These are phyloP conservation scores for Gnetum montanum DNA, from an alignment of 75 land plant species.

Conservation along the genomic window DNA sequence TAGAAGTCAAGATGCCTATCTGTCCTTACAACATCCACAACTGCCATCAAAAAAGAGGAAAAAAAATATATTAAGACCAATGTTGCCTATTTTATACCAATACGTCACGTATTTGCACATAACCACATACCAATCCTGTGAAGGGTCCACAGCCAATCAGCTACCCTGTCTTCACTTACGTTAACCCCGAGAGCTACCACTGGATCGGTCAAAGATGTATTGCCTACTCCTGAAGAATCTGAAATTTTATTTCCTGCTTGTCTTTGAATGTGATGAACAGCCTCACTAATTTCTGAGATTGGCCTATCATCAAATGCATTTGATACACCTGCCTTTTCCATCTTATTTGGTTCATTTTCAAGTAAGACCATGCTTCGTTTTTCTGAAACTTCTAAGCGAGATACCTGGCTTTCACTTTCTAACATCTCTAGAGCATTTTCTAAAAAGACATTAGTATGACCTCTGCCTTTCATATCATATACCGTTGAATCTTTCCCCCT, in stretches of 20 bases:
- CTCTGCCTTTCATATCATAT: neutral
- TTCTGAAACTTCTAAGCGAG: neutral
- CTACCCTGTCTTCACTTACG: slow-evolving; percentile 46
- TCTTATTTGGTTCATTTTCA: neutral
- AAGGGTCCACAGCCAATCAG: slow-evolving; percentile 93
- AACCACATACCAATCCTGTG: slow-evolving; percentile 68
- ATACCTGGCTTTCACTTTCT: neutral
- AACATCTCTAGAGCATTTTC: no score
- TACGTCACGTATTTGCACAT: neutral
- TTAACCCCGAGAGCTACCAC: slow-evolving; percentile 14
- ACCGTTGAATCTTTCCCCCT: neutral
- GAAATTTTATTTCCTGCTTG: slow-evolving; percentile 26
- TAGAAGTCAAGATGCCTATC: slow-evolving; percentile 86
- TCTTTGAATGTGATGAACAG: slow-evolving; percentile 7
- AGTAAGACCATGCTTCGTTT: neutral
- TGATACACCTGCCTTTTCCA: neutral
- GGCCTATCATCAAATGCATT: slow-evolving; percentile 15
- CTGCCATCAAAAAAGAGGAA: slow-evolving; percentile 23
- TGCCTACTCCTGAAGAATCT: slow-evolving; percentile 18
- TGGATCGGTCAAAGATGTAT: slow-evolving; percentile 8
- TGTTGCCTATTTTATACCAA: neutral
- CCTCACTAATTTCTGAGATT: slow-evolving; percentile 1
- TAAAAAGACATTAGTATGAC: no score
- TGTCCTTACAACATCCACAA: slow-evolving; percentile 89
- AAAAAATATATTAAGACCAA: neutral